phyloP scores from a whole-genome alignment of 1,284 basidiomycete species.

The Cerioporus squamosus region DNA sequence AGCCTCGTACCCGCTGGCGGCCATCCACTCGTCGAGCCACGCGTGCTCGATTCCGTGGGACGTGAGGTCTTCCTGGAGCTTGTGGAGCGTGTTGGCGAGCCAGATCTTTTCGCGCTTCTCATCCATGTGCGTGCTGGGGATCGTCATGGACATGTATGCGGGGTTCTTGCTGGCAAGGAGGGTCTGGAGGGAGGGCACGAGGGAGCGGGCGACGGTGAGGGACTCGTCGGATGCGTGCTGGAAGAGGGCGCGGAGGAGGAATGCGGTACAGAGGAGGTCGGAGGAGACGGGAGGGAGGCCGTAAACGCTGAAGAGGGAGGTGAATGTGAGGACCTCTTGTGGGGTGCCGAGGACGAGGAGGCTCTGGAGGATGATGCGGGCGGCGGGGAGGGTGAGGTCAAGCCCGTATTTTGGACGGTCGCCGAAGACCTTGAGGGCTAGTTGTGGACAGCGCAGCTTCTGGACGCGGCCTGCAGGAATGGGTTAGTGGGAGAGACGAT shows the following conservation, averaged over 20 bases:
- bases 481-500: neutral
- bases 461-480: conserved; percentile 56
- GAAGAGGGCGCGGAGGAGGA: conserved; percentile 60
- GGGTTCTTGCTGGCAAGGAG: conserved; percentile 36
- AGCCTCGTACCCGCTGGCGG: conserved; percentile 13
- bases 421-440: conserved; percentile 64
- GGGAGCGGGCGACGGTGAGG: conserved; percentile 44
- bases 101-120: conserved; percentile 33
- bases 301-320: conserved; percentile 57
- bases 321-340: conserved; percentile 48
- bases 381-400: conserved; percentile 54
- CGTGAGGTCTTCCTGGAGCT: conserved; percentile 32
- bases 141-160: conserved; percentile 27
- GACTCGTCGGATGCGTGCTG: conserved; percentile 39
- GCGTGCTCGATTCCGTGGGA: conserved; percentile 27
- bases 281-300: conserved; percentile 52
- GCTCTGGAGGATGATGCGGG: conserved; percentile 48
- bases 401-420: conserved; percentile 64
- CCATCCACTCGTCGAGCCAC: conserved; percentile 35
- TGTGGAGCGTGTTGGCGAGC: conserved; percentile 33
- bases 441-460: conserved; percentile 54
- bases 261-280: conserved; percentile 60
- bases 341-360: conserved; percentile 52
- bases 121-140: conserved; percentile 26
- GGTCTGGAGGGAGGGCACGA: conserved; percentile 46